Conservation (phyloP, 352 stramenopile genomes). For the Globisporangium megalacanthum region DNA sequence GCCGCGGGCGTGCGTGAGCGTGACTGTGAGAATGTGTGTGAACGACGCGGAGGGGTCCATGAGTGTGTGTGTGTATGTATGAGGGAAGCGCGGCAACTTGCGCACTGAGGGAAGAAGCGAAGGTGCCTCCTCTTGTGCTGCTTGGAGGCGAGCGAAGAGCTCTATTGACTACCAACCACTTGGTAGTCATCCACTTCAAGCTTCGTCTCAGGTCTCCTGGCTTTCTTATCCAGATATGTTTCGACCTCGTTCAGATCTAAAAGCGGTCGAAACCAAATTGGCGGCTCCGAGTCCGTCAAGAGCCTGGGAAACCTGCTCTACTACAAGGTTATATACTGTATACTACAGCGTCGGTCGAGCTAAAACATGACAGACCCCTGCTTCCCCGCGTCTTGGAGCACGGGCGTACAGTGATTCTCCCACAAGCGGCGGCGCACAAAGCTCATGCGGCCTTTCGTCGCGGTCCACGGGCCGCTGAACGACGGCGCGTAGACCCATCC, state of each 20-base stretch:
- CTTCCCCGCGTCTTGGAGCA: slow-evolving; percentile 11
- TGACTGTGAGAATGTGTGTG: slow-evolving; percentile 17
- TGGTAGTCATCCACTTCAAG: no score
- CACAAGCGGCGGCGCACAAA: slow-evolving; percentile 65
- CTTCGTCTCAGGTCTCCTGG: no score
- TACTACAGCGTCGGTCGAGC: neutral
- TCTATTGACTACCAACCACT: no score
- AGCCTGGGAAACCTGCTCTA: no score
- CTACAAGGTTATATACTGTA: neutral
- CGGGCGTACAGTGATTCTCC: slow-evolving; percentile 53
- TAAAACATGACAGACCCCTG: slow-evolving; percentile 24
- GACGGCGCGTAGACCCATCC: slow-evolving; percentile 68
- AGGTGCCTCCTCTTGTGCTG: no score
- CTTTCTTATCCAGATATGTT: no score
- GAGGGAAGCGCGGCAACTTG: no score
- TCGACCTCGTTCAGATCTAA: no score
- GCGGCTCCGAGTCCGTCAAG: no score
- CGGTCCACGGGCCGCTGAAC: slow-evolving; percentile 51
- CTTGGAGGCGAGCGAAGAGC: no score
- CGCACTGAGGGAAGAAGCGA: neutral
- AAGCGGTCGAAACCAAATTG: no score
- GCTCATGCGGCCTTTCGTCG: slow-evolving; percentile 40
- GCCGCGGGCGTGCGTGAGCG: slow-evolving; percentile 22
- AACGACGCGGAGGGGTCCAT: neutral
- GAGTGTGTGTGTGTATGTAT: no score